These are phyloP conservation scores for Macaranga tanarius DNA, from an alignment of 441 rosid species.

Conservation along the genomic window DNA sequence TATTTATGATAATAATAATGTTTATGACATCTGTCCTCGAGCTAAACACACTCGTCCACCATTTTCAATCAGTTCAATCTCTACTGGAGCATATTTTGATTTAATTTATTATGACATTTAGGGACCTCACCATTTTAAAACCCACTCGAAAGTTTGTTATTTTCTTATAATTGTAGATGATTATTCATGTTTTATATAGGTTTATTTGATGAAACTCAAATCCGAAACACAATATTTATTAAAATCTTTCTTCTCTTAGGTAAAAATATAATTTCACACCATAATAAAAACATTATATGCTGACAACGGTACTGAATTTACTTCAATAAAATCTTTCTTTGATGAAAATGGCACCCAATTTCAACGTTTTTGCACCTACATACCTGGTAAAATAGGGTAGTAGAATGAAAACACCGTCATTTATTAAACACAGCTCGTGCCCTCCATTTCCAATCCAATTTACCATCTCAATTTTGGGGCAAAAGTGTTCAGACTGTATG, in stretches of 20 bases:
- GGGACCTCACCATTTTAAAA: no score
- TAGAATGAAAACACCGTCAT: no score
- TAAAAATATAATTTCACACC: not conserved
- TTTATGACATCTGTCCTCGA: not conserved
- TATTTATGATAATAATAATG: not conserved
- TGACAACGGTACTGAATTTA: not conserved
- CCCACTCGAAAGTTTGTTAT: not conserved
- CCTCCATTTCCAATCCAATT: no score
- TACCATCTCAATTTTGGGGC: no score
- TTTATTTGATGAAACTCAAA: not conserved
- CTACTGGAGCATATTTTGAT: not conserved
- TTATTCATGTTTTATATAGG: conserved; percentile 5
- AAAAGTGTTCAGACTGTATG: no score
- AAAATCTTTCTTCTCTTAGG: conserved; percentile 1
- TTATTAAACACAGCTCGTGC: no score
- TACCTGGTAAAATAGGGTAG: no score
- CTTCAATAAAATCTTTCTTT: not conserved
- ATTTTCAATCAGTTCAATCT: not conserved
- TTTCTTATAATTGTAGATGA: conserved; percentile 9
- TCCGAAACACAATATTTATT: not conserved
- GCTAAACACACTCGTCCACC: not conserved
- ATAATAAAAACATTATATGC: not conserved
- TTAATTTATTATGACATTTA: conserved; percentile 12
- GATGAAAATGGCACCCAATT: not conserved
- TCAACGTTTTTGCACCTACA: not conserved